Percentiles rank a stretch among this genome's conserved stretches.
phyloP scores from a whole-genome alignment of 148 eudicot species.

The Chenopodium formosanum region DNA sequence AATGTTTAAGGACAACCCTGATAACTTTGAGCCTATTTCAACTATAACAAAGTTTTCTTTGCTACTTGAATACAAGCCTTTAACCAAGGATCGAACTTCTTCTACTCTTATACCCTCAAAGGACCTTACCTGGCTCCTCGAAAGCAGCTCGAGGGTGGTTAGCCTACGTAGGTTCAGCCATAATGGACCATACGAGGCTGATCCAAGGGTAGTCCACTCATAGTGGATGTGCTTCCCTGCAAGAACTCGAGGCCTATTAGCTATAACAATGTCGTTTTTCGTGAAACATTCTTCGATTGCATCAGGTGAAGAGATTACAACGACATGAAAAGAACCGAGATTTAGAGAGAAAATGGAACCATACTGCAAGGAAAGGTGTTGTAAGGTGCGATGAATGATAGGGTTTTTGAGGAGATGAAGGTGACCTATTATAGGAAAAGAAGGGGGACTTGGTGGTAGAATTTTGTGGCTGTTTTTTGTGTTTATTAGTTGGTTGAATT shows the following conservation, averaged over 20 bases:
- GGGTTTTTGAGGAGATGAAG: slow-evolving; percentile 25
- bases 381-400: slow-evolving; percentile 15
- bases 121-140: not conserved
- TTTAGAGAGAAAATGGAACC: slow-evolving; percentile 22
- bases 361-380: slow-evolving; percentile 12
- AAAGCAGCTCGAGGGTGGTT: slow-evolving; percentile 19
- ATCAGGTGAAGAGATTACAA: slow-evolving; percentile 25
- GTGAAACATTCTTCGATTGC: slow-evolving; percentile 32
- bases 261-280: slow-evolving; percentile 25
- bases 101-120: slow-evolving; percentile 21
- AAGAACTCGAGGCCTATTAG: slow-evolving; percentile 25
- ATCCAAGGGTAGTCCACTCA: slow-evolving; percentile 23
- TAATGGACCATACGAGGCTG: slow-evolving; percentile 26
- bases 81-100: slow-evolving; percentile 28
- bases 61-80: slow-evolving; percentile 13
- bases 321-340: slow-evolving; percentile 19
- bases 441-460: slow-evolving; percentile 25
- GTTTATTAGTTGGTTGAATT: not conserved
- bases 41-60: slow-evolving; percentile 12
- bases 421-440: slow-evolving; percentile 31
- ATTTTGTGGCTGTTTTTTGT: not conserved
- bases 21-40: slow-evolving; percentile 31
- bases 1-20: slow-evolving; percentile 37
- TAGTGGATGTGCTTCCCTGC: slow-evolving; percentile 28
- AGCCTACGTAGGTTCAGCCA: slow-evolving; percentile 35